Evolutionary conservation across 2,329 filamentous ascomycete genomes (phyloP), one percentile per base, ranked within the genome.

Genomic region (Aureobasidium sp.): DNA sequence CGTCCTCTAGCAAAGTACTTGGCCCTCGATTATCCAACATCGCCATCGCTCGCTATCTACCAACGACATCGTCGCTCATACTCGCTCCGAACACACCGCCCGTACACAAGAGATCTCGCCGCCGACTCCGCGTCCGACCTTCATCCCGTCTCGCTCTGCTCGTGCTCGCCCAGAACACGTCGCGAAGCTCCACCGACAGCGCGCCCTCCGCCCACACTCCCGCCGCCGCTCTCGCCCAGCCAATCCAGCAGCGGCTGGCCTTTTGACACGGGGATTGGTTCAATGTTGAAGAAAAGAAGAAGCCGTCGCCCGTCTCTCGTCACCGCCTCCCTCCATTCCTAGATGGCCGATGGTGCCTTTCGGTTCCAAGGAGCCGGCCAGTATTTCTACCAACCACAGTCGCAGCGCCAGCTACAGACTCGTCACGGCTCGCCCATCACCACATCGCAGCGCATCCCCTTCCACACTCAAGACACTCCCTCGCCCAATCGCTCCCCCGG

Each of bases 291-390:
- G 74, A 76, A 73, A 78, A 75, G 76, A 78, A 77, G 74, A 73
- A 70, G 72, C 70, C 75, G 76, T 70, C 71, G 73, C 70, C 75
- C 72, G 75, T 71, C 74, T 72, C 74, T 71, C 68, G 65, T 75
- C 74, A 68, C 68, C 68, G 69, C 60, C 62, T 67, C 69, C 69
- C 59, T 53, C 41, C 70, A 72, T 70, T 75, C 73, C 81, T 86
- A 84, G 80, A 86, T 87, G 84, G 85, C 86, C 78, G 84, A 88
- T 85, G 84, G 82, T 82, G 77, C 76, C 69, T 83, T 83, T 78
- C 80, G 80, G 76, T 85, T 85, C 78, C 76, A 83, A 78, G 82
- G 83, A 79, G 79, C 80, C 76, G 79, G 80, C 76, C 83, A 81
- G 73, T 80, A 82, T 73, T 83, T 83, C 75, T 82, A 82, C 75